A percentile compares a stretch with the other conserved stretches of the same genome.
Evolutionary conservation across 345 rosid species (phyloP).

Genomic region (Microcos paniculata): DNA sequence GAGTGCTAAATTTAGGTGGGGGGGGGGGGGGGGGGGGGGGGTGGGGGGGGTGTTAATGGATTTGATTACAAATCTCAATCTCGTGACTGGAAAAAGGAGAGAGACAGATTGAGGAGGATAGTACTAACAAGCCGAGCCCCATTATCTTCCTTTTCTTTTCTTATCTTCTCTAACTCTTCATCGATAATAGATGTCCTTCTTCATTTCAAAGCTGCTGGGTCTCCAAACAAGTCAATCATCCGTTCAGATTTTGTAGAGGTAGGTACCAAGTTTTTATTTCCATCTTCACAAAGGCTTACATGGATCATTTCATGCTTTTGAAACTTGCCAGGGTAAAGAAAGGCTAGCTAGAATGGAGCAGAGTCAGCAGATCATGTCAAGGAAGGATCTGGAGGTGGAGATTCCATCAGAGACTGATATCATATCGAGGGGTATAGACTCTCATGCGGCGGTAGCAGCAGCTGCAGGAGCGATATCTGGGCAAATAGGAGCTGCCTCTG

Average conservation of each 20-base stretch:
- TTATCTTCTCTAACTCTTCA: not conserved
- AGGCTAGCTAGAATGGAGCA: conserved; percentile 30
- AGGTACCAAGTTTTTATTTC: not conserved
- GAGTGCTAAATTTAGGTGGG: conserved; percentile 32
- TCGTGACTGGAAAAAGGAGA: conserved; percentile 24
- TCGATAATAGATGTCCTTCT: no score
- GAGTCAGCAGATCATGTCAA: conserved; percentile 15
- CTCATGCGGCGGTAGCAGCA: no score
- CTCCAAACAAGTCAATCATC: not conserved
- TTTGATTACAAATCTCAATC: conserved; percentile 18
- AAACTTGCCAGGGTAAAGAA: not conserved
- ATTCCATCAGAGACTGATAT: conserved; percentile 26
- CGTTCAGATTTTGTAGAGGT: not conserved
- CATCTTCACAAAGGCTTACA: no score
- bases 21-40: conserved; percentile 30
- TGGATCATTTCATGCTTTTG: not conserved
- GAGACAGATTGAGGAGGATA: not conserved
- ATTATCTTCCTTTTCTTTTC: conserved; percentile 10
- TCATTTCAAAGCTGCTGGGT: not conserved
- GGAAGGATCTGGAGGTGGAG: conserved; percentile 40
- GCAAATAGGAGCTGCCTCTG: not conserved
- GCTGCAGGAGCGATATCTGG: conserved; percentile 20
- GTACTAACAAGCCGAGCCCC: not conserved
- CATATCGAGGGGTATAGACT: not conserved
- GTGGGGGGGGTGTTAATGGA: conserved; percentile 33